These are phyloP conservation scores for Diplocarpon rosae DNA, from an alignment of 2,329 filamentous ascomycete genomes.

Conservation along the genomic window DNA sequence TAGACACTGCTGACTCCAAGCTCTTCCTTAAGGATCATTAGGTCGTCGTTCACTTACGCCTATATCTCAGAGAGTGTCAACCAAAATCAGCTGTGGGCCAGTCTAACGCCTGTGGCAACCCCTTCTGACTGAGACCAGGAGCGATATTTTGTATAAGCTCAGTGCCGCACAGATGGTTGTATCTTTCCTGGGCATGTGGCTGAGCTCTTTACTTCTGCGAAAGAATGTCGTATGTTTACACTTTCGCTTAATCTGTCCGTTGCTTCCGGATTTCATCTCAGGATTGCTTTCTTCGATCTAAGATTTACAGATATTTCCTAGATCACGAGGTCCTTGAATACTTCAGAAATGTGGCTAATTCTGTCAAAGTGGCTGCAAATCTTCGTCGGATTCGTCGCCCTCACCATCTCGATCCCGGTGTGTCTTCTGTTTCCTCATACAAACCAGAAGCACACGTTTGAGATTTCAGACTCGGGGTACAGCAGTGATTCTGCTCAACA, in stretches of 20 bases:
- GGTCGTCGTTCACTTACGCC: slow-evolving; percentile 8
- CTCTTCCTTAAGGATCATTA: neutral
- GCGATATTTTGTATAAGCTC: slow-evolving; percentile 9
- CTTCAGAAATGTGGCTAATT: too few relatives aligned
- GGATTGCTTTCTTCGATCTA: too few relatives aligned
- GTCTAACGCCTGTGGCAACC: neutral
- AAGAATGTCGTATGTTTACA: slow-evolving; percentile 5
- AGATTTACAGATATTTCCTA: too few relatives aligned
- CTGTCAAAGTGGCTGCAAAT: slow-evolving; percentile 5
- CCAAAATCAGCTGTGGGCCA: slow-evolving; percentile 7
- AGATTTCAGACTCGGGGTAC: too few relatives aligned
- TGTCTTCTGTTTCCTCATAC: slow-evolving; percentile 4
- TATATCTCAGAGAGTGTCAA: slow-evolving; percentile 10
- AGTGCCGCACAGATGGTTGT: slow-evolving; percentile 6
- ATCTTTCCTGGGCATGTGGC: slow-evolving; percentile 6
- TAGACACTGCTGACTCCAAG: too few relatives aligned
- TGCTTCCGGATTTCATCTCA: neutral
- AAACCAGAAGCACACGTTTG: too few relatives aligned
- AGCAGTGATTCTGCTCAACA: neutral
- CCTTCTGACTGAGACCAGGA: slow-evolving; percentile 1
- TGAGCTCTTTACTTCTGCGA: slow-evolving; percentile 12
- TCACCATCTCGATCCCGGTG: slow-evolving; percentile 7
- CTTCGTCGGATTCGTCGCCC: slow-evolving; percentile 4
- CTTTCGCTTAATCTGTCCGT: neutral
- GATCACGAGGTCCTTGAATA: too few relatives aligned